These are phyloP conservation scores for Arthroderma sp. DNA, from an alignment of 2,329 filamentous ascomycete genomes.

Conservation along the genomic window DNA sequence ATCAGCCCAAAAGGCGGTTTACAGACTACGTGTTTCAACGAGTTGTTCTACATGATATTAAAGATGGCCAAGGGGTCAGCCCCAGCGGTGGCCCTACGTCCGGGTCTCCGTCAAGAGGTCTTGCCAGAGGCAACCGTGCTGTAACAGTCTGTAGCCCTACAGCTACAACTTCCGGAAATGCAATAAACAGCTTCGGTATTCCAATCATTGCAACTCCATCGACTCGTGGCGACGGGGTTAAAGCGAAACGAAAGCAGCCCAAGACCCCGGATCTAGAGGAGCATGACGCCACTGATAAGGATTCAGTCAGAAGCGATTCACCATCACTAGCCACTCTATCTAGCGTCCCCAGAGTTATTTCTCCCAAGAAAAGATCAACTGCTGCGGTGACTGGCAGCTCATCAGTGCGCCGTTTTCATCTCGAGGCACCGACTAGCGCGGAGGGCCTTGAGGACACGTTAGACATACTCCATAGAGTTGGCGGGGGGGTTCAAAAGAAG, in stretches of 20 bases:
- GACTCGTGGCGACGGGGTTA: constrained; percentile 32
- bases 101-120: not conserved
- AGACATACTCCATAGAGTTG: constrained; percentile 17
- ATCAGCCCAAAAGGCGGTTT: constrained; percentile 37
- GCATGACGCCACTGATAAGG: not conserved
- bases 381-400: not conserved
- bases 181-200: not conserved
- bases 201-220: constrained; percentile 11
- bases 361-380: not conserved
- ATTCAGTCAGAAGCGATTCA: not conserved
- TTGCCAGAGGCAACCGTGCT: not conserved
- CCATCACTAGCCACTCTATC: not conserved
- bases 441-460: not conserved
- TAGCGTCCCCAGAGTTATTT: not conserved
- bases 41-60: constrained; percentile 21
- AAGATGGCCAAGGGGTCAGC: not conserved
- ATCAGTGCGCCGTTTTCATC: constrained; percentile 30
- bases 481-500: constrained; percentile 28
- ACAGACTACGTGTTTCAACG: constrained; percentile 39
- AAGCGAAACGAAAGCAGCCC: constrained; percentile 22
- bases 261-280: not conserved
- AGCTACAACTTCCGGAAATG: not conserved
- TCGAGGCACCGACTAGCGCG: constrained; percentile 22
- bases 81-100: not conserved
- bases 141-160: not conserved